phyloP scores from a whole-genome alignment of 1,139 yeast genomes.

The Yamadazyma buinensis region DNA sequence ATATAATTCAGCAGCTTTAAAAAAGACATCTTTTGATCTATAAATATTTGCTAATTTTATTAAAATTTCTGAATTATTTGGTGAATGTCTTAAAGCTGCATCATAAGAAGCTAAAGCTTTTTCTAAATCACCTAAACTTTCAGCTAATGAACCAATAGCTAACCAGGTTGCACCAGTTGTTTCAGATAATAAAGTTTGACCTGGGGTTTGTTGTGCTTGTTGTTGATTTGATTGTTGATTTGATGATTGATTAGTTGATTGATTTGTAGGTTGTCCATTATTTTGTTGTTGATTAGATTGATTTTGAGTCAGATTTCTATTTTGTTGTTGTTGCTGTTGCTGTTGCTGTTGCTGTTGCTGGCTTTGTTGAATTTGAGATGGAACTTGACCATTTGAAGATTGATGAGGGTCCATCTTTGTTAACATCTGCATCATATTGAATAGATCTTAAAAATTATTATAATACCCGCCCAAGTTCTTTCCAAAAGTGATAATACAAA shows the following conservation, averaged over 20 bases:
- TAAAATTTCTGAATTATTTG: slow-evolving; percentile 79
- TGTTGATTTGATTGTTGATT: neutral
- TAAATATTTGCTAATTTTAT: slow-evolving; percentile 85
- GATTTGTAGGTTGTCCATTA: neutral
- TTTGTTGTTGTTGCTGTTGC: too few relatives aligned
- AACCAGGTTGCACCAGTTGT: slow-evolving; percentile 92
- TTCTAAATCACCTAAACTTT: slow-evolving; percentile 82
- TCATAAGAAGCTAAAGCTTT: slow-evolving; percentile 88
- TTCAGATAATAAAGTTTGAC: slow-evolving; percentile 39
- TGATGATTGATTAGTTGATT: neutral
- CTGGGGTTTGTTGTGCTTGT: slow-evolving; percentile 1
- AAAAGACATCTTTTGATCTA: slow-evolving; percentile 84
- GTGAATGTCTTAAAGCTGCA: slow-evolving; percentile 82
- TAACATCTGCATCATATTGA: too few relatives aligned
- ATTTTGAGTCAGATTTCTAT: too few relatives aligned
- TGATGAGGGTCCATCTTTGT: too few relatives aligned
- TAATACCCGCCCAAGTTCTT: too few relatives aligned
- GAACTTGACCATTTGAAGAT: too few relatives aligned
- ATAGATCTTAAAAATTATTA: too few relatives aligned
- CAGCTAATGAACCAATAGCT: slow-evolving; percentile 88
- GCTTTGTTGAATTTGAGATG: too few relatives aligned
- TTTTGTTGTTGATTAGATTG: slow-evolving; percentile 9
- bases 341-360: too few relatives aligned
- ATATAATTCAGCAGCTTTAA: slow-evolving; percentile 90
- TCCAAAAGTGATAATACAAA: too few relatives aligned